Percentiles rank a stretch among this genome's conserved stretches.
Evolutionary conservation across 495 filamentous ascomycete species (phyloP).

Genomic region (Collariella sp.): DNA sequence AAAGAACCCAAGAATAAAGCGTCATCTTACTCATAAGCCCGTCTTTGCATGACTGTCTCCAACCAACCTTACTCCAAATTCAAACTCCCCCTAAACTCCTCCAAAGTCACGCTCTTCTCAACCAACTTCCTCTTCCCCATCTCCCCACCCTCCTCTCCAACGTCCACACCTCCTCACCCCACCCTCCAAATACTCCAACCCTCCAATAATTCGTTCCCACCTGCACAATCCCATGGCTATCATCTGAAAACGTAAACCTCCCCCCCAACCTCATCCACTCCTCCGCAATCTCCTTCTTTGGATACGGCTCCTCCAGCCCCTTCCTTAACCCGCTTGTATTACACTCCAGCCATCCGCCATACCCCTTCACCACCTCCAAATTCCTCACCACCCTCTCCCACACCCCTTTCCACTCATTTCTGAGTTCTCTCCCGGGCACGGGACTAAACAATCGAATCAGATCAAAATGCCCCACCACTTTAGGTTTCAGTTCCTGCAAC

Average conservation of each 20-base stretch:
- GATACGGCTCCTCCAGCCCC: conserved; percentile 86
- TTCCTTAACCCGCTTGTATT: conserved; percentile 83
- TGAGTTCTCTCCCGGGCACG: conserved; percentile 52
- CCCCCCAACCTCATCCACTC: conserved; percentile 53
- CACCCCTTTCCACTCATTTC: conserved; percentile 42
- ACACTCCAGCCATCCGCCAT: conserved; percentile 79
- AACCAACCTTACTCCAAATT: background rate
- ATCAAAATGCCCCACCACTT: conserved; percentile 89
- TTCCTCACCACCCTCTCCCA: conserved; percentile 71
- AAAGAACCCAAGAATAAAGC: background rate
- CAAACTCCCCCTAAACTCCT: conserved; percentile 28
- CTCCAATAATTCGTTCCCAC: conserved; percentile 50
- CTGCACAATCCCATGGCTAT: conserved; percentile 79
- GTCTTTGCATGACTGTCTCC: background rate
- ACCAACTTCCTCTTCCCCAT: conserved; percentile 21
- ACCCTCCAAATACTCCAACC: conserved; percentile 45
- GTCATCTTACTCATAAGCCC: background rate
- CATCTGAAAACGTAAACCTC: conserved; percentile 78
- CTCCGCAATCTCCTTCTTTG: conserved; percentile 66
- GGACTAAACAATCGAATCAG: conserved; percentile 73
- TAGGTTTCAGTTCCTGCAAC: conserved; percentile 62
- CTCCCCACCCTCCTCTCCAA: conserved; percentile 27
- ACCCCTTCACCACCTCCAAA: conserved; percentile 55
- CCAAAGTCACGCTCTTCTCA: conserved; percentile 27
- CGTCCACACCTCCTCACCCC: conserved; percentile 45